Conservation (phyloP, 345 rosid species). For the Citrus inodora region DNA sequence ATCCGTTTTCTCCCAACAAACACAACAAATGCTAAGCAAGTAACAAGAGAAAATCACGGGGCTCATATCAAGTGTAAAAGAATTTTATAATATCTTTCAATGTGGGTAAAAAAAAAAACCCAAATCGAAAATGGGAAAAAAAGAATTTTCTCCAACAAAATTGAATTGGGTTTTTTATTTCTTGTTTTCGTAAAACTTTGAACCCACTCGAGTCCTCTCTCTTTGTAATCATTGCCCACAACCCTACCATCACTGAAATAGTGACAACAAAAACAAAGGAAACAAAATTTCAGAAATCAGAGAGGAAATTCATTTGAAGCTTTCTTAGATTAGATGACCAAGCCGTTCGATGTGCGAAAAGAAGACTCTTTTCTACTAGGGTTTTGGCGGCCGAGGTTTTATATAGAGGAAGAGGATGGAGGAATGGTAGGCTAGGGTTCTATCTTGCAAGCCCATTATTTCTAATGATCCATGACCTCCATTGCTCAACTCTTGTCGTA, state of each 20-base stretch:
- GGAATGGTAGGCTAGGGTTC: not conserved
- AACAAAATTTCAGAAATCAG: not conserved
- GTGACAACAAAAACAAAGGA: not conserved
- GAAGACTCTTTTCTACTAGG: not conserved
- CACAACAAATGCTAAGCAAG: slow-evolving; percentile 25
- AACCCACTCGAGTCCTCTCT: slow-evolving; percentile 64
- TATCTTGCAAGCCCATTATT: not conserved
- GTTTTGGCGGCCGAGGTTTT: not conserved
- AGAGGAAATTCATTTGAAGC: not conserved
- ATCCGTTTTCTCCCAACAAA: slow-evolving; percentile 14
- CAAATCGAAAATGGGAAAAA: not conserved
- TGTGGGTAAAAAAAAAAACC: slow-evolving; percentile 23
- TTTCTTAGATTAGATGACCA: not conserved
- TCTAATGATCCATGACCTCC: too few relatives aligned
- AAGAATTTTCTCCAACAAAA: not conserved
- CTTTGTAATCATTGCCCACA: slow-evolving; percentile 47
- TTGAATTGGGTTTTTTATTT: slow-evolving; percentile 2
- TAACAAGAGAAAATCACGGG: not conserved
- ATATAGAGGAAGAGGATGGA: too few relatives aligned
- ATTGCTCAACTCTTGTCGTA: too few relatives aligned
- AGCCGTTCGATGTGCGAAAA: not conserved
- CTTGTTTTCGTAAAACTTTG: not conserved
- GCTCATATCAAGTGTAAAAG: slow-evolving; percentile 62
- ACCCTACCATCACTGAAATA: not conserved
- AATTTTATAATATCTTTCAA: slow-evolving; percentile 27